Conservation (phyloP, 192 early-diverging fungal species). For the Phlyctochytrium arcticum region DNA sequence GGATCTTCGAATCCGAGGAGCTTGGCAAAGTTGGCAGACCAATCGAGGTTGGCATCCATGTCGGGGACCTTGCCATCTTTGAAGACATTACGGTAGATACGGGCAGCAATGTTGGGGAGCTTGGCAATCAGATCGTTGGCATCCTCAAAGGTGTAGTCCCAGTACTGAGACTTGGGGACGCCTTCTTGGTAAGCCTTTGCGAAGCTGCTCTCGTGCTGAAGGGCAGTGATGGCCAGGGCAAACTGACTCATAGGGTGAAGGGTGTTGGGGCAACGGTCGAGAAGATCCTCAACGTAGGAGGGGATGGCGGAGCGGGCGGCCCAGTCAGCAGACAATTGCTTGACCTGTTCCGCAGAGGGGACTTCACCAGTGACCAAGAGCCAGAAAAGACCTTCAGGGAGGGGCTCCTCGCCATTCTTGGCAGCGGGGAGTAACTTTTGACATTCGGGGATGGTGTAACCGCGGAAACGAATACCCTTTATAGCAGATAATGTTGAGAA, state of each 20-base stretch:
- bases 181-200: slow-evolving; percentile 94
- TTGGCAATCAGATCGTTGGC: slow-evolving; percentile 98
- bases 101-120: slow-evolving; percentile 91
- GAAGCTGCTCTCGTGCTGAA: slow-evolving; percentile 95
- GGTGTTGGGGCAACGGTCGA: slow-evolving; percentile 97
- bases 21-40: slow-evolving; percentile 91
- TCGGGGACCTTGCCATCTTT: slow-evolving; percentile 89
- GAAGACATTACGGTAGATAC: slow-evolving; percentile 99
- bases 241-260: slow-evolving; percentile 99
- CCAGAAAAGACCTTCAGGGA: slow-evolving; percentile 99
- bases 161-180: slow-evolving; percentile 93
- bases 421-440: slow-evolving; percentile 87
- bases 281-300: slow-evolving; percentile 90
- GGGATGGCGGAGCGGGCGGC: slow-evolving; percentile 91
- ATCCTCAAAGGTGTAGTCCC: slow-evolving; percentile 95
- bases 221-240: slow-evolving; percentile 91
- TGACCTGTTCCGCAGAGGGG: slow-evolving; percentile 89
- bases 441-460: slow-evolving; percentile 93
- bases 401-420: slow-evolving; percentile 82
- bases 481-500: neutral
- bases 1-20: slow-evolving; percentile 87
- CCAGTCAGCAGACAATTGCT: slow-evolving; percentile 89
- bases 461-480: slow-evolving; percentile 96
- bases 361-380: slow-evolving; percentile 96
- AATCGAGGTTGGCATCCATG: slow-evolving; percentile 88